A percentile compares a stretch with the other conserved stretches of the same genome.
Evolutionary conservation across 441 rosid genomes (phyloP).

Genomic region (Croton laevigatus): DNA sequence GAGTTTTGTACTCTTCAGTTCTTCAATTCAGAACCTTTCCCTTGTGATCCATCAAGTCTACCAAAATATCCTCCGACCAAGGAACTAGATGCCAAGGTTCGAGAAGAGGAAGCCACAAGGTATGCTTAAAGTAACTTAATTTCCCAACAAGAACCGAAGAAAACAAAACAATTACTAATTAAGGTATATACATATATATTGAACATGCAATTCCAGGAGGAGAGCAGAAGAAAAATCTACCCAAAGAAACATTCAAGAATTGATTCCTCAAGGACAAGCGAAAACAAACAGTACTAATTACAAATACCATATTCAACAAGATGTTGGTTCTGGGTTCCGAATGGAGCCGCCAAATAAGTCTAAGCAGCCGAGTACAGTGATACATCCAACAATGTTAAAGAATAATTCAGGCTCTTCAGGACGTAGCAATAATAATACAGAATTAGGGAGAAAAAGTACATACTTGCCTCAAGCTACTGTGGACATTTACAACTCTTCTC

Average conservation of each 20-base stretch:
- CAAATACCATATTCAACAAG: conserved; percentile 49
- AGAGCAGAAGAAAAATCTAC: conserved; percentile 49
- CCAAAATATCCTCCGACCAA: conserved; percentile 78
- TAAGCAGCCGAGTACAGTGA: conserved; percentile 48
- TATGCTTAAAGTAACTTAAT: conserved; percentile 17
- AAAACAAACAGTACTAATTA: conserved; percentile 39
- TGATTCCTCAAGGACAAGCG: conserved; percentile 45
- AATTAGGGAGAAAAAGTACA: conserved; percentile 37
- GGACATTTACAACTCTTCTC: conserved; percentile 34
- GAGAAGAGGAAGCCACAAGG: conserved; percentile 70
- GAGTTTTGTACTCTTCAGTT: conserved; percentile 34
- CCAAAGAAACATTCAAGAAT: conserved; percentile 62
- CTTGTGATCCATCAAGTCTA: conserved; percentile 56
- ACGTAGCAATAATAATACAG: conserved; percentile 18
- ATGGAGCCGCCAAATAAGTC: conserved; percentile 42
- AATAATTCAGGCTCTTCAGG: conserved; percentile 29
- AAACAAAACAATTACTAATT: background rate
- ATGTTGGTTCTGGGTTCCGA: conserved; percentile 50
- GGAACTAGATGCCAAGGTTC: conserved; percentile 66
- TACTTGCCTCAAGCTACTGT: conserved; percentile 29
- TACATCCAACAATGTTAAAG: conserved; percentile 47
- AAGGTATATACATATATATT: background rate
- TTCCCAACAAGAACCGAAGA: background rate
- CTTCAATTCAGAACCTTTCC: conserved; percentile 58
- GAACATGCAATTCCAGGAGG: conserved; percentile 43